Evolutionary conservation across 2,329 filamentous ascomycete species (phyloP), one percentile per base, ranked within the genome.

Genomic region (Aspergillus fijiensis): DNA sequence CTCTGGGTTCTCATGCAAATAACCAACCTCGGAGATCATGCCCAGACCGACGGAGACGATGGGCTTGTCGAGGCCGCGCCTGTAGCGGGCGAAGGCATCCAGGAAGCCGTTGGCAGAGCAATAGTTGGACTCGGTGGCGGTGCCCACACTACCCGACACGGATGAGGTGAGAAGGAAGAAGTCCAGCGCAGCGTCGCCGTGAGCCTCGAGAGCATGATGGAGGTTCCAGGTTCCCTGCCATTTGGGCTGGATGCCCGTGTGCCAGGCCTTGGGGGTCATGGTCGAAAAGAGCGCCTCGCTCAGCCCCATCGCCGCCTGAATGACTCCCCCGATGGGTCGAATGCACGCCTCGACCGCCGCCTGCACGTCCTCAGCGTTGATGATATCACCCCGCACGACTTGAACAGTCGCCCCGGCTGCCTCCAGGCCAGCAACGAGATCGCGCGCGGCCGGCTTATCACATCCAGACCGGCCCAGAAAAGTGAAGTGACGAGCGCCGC

Each of bases 401-500:
- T 33, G 31, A 9, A 33, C 31, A 12, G 7, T 12, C 7, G 12
- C 31, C 12, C 9, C 31, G 9, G 7, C 9, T 9, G 9, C 9
- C 31, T 9, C 12, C 2, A 33, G 31, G 9, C 9, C 12, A 12
- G 7, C 31, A 12, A 33, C 12, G 9, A 33, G 31, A 9, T 9
- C 31, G 31, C 31, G 7, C 1, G 31, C 31, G 7, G 7, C 31
- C 31, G 31, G 9, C 2, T 12, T 12, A 10, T 60, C 48, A 12
- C 51, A 19, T 16, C 64, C 63, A 53, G 75, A 79, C 27, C 84
- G 77, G 10, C 82, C 84, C 1, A 86, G 57, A 54, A 85, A 82
- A 5, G 79, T 78, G n/a, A 67, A 49, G 16, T 58, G 42, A 16
- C 56, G 27, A 12, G 61, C 61, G 21, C 63, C 65, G 2, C 54